A percentile compares a stretch with the other conserved stretches of the same genome.
These are phyloP conservation scores for Eutrema salsugineum DNA, from an alignment of 441 rosid species.

Conservation along the genomic window DNA sequence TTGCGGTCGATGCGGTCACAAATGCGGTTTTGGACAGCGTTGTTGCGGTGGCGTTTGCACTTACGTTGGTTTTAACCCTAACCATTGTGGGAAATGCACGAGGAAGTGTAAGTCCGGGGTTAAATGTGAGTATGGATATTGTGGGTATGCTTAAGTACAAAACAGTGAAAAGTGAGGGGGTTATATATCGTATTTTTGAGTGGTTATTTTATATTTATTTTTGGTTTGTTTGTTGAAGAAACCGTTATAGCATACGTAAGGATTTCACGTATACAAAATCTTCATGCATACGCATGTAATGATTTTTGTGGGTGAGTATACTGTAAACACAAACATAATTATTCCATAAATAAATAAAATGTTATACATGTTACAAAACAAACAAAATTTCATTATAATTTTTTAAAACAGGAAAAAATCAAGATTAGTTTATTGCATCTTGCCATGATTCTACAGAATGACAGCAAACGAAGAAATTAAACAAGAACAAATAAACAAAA, in stretches of 20 bases:
- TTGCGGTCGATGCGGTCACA: conserved; percentile 56
- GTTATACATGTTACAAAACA: background rate
- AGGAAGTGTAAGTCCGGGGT: conserved; percentile 41
- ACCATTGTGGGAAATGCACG: conserved; percentile 65
- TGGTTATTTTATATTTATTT: background rate
- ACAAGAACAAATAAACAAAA: background rate
- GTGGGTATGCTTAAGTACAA: conserved; percentile 63
- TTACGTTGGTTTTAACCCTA: conserved; percentile 21
- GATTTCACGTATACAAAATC: background rate
- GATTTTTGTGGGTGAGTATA: conserved; percentile 11
- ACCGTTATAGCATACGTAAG: background rate
- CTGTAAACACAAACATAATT: conserved; percentile 3
- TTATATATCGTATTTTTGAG: conserved; percentile 11
- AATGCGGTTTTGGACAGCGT: conserved; percentile 46
- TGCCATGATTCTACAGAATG: background rate
- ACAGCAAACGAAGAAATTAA: background rate
- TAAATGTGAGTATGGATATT: conserved; percentile 51
- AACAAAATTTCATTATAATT: no score
- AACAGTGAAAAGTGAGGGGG: background rate
- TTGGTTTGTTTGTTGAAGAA: background rate
- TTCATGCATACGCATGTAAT: conserved; percentile 4
- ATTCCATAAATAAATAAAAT: background rate
- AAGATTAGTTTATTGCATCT: no score
- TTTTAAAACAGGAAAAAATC: no score
- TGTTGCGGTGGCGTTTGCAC: conserved; percentile 63